Evolutionary conservation across 108 stramenopile genomes (phyloP).

Genomic region (Pseudonitzschia delicatissima): DNA sequence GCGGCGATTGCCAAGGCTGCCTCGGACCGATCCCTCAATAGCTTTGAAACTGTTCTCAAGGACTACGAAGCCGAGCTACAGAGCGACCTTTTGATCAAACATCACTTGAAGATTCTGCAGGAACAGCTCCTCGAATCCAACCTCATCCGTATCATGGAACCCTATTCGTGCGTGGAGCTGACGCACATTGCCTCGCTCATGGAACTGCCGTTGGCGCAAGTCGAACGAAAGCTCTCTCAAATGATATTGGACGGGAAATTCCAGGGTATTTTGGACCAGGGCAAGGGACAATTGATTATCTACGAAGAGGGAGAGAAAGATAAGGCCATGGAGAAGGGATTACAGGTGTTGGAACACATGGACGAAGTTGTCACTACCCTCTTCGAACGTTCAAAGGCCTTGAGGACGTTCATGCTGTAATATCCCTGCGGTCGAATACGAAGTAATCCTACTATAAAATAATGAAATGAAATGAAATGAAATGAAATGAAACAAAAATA

Average conservation of each 20-base stretch:
- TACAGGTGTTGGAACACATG: slow-evolving; percentile 90
- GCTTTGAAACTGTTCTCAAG: slow-evolving; percentile 79
- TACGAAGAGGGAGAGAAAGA: slow-evolving; percentile 81
- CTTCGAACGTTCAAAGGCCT: slow-evolving; percentile 71
- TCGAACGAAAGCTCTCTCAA: slow-evolving; percentile 96
- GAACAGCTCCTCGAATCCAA: slow-evolving; percentile 97
- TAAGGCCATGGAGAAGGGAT: slow-evolving; percentile 84
- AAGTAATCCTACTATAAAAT: no score
- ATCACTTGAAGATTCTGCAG: slow-evolving; percentile 94
- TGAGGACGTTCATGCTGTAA: slow-evolving; percentile 84
- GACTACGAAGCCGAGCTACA: slow-evolving; percentile 71
- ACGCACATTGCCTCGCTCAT: slow-evolving; percentile 92
- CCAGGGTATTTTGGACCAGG: slow-evolving; percentile 97
- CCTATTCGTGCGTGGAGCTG: slow-evolving; percentile 97
- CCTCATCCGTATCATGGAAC: slow-evolving; percentile 95
- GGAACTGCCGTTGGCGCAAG: slow-evolving; percentile 80
- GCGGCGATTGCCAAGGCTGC: slow-evolving; percentile 91
- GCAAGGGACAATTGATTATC: slow-evolving; percentile 91
- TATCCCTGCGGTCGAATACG: no score
- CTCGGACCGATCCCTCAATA: slow-evolving; percentile 81
- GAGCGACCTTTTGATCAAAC: slow-evolving; percentile 90
- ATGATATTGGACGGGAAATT: slow-evolving; percentile 99
- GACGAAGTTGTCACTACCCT: slow-evolving; percentile 86
- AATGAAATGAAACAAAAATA: no score
- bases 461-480: no score